phyloP scores from a whole-genome alignment of 2,329 filamentous ascomycete species.

The Arthrobotrys entomopaga region DNA sequence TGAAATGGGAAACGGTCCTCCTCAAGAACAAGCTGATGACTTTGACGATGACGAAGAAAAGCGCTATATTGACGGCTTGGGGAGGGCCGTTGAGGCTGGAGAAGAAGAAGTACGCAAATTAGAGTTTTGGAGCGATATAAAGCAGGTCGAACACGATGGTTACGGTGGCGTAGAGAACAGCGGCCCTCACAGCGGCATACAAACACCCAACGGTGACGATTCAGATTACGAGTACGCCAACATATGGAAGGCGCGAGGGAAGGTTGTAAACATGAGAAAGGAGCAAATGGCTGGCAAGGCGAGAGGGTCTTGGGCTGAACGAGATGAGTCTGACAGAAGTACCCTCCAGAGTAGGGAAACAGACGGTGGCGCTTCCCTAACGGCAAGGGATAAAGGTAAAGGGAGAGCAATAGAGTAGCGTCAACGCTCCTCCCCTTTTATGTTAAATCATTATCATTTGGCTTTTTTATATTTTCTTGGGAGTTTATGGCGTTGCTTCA shows the following conservation, averaged over 20 bases:
- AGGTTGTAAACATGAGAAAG: constrained; percentile 38
- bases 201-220: constrained; percentile 8
- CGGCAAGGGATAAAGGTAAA: constrained; percentile 40
- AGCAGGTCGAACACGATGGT: constrained; percentile 63
- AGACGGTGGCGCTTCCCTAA: constrained; percentile 12
- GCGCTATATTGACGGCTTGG: constrained; percentile 73
- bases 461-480: constrained; percentile 14
- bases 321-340: constrained; percentile 42
- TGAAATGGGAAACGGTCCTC: constrained; percentile 58
- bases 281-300: constrained; percentile 46
- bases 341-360: constrained; percentile 42
- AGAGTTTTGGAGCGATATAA: constrained; percentile 89
- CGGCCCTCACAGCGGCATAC: neutral
- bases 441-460: neutral
- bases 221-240: constrained; percentile 46
- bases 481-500: constrained; percentile 23
- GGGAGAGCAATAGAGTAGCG: constrained; percentile 36
- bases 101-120: constrained; percentile 82
- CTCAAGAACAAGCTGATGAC: constrained; percentile 61
- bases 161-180: constrained; percentile 42
- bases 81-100: constrained; percentile 77
- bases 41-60: constrained; percentile 61
- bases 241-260: constrained; percentile 43
- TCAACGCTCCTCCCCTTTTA: neutral
- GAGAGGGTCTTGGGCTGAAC: constrained; percentile 39